phyloP scores from a whole-genome alignment of 106 monocot species.

The Phalaenopsis aphrodite region DNA sequence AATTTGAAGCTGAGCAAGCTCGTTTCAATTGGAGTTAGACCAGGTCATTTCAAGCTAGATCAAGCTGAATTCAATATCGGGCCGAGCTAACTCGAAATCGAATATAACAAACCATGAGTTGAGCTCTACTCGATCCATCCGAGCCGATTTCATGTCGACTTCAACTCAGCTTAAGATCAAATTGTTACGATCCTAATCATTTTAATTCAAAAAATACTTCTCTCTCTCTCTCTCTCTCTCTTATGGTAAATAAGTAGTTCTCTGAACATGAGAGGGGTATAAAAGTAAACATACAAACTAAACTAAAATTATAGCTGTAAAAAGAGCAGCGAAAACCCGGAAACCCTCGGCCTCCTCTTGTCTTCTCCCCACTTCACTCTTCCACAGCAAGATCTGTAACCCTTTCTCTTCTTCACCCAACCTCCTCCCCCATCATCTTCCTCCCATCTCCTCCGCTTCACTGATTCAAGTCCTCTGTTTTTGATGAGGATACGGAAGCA shows the following conservation, averaged over 20 bases:
- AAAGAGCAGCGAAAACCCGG: not conserved
- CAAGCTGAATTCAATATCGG: too few species aligned
- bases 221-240: too few species aligned
- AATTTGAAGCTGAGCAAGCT: too few species aligned
- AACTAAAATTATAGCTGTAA: not conserved
- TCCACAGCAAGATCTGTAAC: not conserved
- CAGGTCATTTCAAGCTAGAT: too few species aligned
- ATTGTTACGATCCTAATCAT: too few species aligned
- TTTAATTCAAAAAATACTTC: too few species aligned
- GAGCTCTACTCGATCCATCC: too few species aligned
- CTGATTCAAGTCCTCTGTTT: not conserved
- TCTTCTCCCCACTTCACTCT: not conserved
- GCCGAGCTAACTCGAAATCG: too few species aligned
- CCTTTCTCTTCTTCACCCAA: not conserved
- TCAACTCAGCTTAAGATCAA: too few species aligned
- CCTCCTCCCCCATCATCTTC: not conserved
- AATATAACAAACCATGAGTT: too few species aligned
- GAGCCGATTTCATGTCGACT: too few species aligned
- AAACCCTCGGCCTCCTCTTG: slow-evolving; percentile 1
- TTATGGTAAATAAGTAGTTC: not conserved
- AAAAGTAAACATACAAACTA: not conserved
- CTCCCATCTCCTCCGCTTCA: not conserved
- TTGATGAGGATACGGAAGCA: slow-evolving; percentile 5
- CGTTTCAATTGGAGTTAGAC: too few species aligned
- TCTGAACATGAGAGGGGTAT: not conserved